These are phyloP conservation scores for Pseudogymnoascus sp. DNA, from an alignment of 2,329 filamentous ascomycete species.

Conservation along the genomic window DNA sequence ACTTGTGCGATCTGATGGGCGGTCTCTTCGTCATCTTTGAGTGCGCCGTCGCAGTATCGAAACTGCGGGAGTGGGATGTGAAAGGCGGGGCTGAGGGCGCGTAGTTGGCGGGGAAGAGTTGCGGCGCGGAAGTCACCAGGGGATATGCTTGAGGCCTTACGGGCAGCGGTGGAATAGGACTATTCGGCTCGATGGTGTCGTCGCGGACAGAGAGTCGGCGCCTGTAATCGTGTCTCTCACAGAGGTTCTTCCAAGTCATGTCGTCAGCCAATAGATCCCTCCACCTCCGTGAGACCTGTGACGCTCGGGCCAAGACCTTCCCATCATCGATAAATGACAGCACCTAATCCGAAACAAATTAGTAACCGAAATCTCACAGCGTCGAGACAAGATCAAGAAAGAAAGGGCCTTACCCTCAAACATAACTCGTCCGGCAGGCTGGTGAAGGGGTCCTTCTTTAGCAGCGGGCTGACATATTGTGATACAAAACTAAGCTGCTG, in stretches of 20 bases:
- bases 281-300: constrained; percentile 94
- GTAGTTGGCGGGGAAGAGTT: constrained; percentile 12
- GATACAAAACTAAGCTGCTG: constrained; percentile 93
- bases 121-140: not conserved
- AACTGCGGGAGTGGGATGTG: constrained; percentile 36
- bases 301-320: constrained; percentile 83
- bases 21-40: constrained; percentile 38
- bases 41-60: constrained; percentile 41
- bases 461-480: constrained; percentile 83
- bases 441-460: constrained; percentile 95
- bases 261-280: constrained; percentile 89
- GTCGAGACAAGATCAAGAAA: not conserved
- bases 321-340: constrained; percentile 96
- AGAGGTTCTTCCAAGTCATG: constrained; percentile 96
- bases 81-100: constrained; percentile 29
- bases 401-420: constrained; percentile 55
- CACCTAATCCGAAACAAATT: constrained; percentile 47
- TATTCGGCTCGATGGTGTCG: not conserved
- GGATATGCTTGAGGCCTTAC: not conserved
- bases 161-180: not conserved
- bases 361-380: constrained; percentile 3
- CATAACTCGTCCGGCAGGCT: constrained; percentile 89
- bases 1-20: constrained; percentile 77
- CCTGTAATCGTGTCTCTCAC: constrained; percentile 87
- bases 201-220: constrained; percentile 40